Evolutionary conservation across 1,284 basidiomycete species (phyloP).

Genomic region (Apiotrichum domesticum): DNA sequence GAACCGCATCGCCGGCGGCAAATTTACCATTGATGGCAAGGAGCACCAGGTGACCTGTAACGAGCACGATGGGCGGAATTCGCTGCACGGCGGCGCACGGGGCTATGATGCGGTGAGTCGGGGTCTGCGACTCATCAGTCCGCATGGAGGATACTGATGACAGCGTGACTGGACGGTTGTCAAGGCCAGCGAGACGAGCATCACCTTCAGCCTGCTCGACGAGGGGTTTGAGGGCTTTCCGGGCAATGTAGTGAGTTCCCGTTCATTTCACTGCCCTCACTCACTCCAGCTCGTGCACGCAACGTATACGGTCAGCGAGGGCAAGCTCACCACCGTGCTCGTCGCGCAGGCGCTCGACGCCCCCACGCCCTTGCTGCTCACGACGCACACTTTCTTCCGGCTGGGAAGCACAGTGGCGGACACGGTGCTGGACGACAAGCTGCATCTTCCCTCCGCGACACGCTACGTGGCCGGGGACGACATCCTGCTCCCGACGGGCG

Average conservation of each 20-base stretch:
- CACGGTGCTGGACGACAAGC: conserved; percentile 25
- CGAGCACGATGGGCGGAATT: conserved; percentile 29
- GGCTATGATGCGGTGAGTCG: conserved; percentile 24
- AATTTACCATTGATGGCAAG: conserved; percentile 23
- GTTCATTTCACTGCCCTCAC: conserved; percentile 19
- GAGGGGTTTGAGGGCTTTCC: conserved; percentile 30
- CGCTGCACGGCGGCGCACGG: conserved; percentile 20
- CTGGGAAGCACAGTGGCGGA: conserved; percentile 22
- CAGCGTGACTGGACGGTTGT: conserved; percentile 20
- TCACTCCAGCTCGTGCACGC: conserved; percentile 21
- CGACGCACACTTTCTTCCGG: conserved; percentile 38
- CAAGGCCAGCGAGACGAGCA: conserved; percentile 3
- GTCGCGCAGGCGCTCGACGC: conserved; percentile 14
- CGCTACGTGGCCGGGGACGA: conserved; percentile 26
- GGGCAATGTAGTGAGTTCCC: conserved; percentile 27
- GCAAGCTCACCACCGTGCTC: conserved; percentile 12
- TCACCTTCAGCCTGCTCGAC: conserved; percentile 18
- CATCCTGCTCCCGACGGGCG: conserved; percentile 30
- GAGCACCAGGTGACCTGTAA: conserved; percentile 23
- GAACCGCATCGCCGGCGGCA: conserved; percentile 34
- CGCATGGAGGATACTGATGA: not conserved
- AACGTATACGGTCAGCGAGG: conserved; percentile 21
- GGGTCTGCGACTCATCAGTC: not conserved
- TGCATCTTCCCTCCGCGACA: conserved; percentile 24
- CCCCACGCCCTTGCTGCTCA: conserved; percentile 31